A percentile compares a stretch with the other conserved stretches of the same genome.
These are phyloP conservation scores for Lepidium aucheri DNA, from an alignment of 345 rosid genomes.

Conservation along the genomic window DNA sequence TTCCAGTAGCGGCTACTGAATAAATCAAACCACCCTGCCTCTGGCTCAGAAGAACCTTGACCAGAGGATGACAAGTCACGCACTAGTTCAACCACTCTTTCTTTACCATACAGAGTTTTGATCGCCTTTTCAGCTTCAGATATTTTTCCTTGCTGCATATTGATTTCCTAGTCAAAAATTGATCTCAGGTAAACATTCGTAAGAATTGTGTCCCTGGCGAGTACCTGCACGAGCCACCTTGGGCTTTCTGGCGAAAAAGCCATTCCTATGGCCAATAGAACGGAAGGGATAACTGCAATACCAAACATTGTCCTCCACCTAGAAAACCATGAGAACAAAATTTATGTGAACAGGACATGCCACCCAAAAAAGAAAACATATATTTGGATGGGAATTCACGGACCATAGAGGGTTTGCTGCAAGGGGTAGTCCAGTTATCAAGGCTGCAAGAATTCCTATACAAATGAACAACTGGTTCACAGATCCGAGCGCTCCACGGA, in stretches of 20 bases:
- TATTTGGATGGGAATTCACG: background rate
- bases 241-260: constrained; percentile 96
- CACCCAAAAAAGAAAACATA: background rate
- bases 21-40: constrained; percentile 96
- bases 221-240: constrained; percentile 97
- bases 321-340: constrained; percentile 7
- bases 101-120: constrained; percentile 81
- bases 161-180: constrained; percentile 1
- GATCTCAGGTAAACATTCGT: background rate
- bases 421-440: constrained; percentile 95
- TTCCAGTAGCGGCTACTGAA: constrained; percentile 88
- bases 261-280: constrained; percentile 85
- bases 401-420: constrained; percentile 88
- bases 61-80: constrained; percentile 52
- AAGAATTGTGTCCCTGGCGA: background rate
- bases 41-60: constrained; percentile 80
- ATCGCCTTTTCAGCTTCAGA: constrained; percentile 75
- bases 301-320: constrained; percentile 99
- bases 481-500: constrained; percentile 94
- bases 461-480: constrained; percentile 96
- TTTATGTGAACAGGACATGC: background rate
- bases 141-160: constrained; percentile 74
- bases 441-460: constrained; percentile 86
- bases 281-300: constrained; percentile 72
- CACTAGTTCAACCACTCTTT: constrained; percentile 82